Conservation (phyloP, 306 rosid genomes). For the Trichosanthes cucumerina region DNA sequence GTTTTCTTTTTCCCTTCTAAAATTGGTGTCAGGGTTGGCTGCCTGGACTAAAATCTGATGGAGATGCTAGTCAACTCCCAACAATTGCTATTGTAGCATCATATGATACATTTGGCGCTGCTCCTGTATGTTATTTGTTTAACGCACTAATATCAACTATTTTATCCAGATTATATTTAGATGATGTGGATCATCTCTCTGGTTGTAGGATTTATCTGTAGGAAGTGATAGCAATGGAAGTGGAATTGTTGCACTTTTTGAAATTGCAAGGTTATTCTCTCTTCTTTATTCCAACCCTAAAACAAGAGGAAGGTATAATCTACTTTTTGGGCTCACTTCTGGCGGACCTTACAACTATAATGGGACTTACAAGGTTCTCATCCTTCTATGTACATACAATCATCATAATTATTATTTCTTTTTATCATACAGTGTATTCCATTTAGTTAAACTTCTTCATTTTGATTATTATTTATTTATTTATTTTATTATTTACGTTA, state of each 20-base stretch:
- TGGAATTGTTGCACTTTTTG: conserved; percentile 91
- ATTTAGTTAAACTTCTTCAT: conserved; percentile 7
- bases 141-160: conserved; percentile 11
- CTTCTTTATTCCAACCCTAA: conserved; percentile 85
- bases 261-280: conserved; percentile 93
- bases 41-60: conserved; percentile 81
- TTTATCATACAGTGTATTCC: conserved; percentile 4
- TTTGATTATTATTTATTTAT: neutral
- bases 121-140: conserved; percentile 63
- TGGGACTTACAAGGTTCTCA: conserved; percentile 81
- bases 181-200: conserved; percentile 19
- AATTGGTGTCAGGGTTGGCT: conserved; percentile 82
- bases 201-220: conserved; percentile 74
- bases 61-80: conserved; percentile 82
- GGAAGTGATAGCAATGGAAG: conserved; percentile 99
- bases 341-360: conserved; percentile 98
- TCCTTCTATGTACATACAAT: neutral
- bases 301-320: conserved; percentile 92
- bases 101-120: conserved; percentile 96
- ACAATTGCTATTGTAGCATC: conserved; percentile 97
- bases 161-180: conserved; percentile 14
- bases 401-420: neutral
- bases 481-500: neutral
- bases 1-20: neutral
- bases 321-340: conserved; percentile 90